Conservation (phyloP, 495 filamentous ascomycete species). For the Aspergillus funiculosus region DNA sequence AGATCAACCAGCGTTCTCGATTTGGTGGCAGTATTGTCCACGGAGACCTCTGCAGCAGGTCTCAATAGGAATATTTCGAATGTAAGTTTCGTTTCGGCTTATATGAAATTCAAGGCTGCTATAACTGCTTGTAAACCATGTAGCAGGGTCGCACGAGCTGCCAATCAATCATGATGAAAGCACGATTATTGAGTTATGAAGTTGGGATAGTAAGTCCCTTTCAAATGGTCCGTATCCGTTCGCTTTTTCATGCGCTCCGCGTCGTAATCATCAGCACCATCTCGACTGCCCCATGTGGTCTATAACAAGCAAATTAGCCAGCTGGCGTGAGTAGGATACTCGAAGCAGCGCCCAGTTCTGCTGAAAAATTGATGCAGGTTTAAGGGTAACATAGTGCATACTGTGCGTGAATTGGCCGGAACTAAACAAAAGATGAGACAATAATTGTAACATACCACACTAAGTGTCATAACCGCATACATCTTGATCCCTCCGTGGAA, state of each 20-base stretch:
- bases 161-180: slow-evolving; percentile 2
- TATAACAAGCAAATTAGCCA: slow-evolving; percentile 19
- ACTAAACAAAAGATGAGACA: slow-evolving; percentile 6
- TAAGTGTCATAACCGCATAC: slow-evolving; percentile 63
- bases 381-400: too few species aligned
- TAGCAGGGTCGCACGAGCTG: slow-evolving; percentile 1
- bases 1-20: neutral
- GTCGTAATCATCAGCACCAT: slow-evolving; percentile 53
- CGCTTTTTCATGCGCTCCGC: slow-evolving; percentile 51
- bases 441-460: slow-evolving; percentile 51
- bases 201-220: slow-evolving; percentile 26
- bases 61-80: too few species aligned
- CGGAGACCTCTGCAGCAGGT: neutral
- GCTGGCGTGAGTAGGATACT: neutral
- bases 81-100: too few species aligned
- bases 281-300: slow-evolving; percentile 56
- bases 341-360: neutral
- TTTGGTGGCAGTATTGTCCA: neutral
- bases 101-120: too few species aligned
- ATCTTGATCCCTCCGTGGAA: slow-evolving; percentile 74
- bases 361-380: too few species aligned
- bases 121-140: neutral
- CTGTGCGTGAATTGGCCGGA: neutral
- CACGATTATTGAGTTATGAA: slow-evolving; percentile 25
- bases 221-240: slow-evolving; percentile 37